Conservation (phyloP, 257 asterid genomes). For the Primulina huaijiensis region DNA sequence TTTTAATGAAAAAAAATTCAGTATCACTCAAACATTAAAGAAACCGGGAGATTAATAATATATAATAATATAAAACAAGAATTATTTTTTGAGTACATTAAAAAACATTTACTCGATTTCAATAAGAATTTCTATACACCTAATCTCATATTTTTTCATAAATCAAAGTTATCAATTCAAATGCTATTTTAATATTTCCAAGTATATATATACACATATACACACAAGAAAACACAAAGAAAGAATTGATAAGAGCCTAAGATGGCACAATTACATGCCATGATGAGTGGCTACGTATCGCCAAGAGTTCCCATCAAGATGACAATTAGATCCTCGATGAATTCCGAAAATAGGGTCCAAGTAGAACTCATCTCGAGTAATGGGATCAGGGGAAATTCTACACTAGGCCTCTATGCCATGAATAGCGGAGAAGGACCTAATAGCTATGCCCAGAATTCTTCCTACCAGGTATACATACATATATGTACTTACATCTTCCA, state of each 20-base stretch:
- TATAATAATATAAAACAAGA: too few relatives aligned
- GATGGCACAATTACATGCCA: constrained; percentile 30
- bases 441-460: constrained; percentile 45
- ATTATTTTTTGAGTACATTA: too few relatives aligned
- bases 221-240: neutral
- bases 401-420: constrained; percentile 37
- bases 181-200: too few relatives aligned
- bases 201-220: neutral
- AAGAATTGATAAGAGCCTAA: neutral
- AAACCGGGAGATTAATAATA: too few relatives aligned
- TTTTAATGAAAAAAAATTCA: too few relatives aligned
- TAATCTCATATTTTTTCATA: too few relatives aligned
- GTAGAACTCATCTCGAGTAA: constrained; percentile 12
- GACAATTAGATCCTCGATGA: constrained; percentile 10
- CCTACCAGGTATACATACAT: constrained; percentile 36
- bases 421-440: constrained; percentile 38
- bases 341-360: constrained; percentile 10
- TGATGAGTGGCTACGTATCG: constrained; percentile 10
- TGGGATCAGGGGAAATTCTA: constrained; percentile 18
- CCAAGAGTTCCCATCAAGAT: constrained; percentile 15
- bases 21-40: too few relatives aligned
- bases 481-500: too few relatives aligned
- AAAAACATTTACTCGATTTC: too few relatives aligned
- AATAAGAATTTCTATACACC: too few relatives aligned
- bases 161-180: too few relatives aligned